Percentiles rank a stretch among this genome's conserved stretches.
phyloP scores from a whole-genome alignment of 768 basidiomycete genomes.

The Chalciporus sphaerocephalus region DNA sequence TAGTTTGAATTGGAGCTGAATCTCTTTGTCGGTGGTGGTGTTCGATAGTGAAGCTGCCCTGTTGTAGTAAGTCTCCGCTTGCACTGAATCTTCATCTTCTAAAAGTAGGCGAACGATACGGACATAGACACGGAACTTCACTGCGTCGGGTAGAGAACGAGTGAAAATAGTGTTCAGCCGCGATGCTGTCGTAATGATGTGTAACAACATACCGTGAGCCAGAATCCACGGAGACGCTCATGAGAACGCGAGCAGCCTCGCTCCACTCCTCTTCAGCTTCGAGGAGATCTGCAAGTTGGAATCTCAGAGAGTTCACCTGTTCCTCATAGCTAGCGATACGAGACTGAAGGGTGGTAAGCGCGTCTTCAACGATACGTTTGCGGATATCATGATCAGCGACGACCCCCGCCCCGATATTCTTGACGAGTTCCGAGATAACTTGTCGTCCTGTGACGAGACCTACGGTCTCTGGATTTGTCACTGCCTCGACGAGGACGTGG shows the following conservation, averaged over 20 bases:
- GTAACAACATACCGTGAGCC: conserved; percentile 62
- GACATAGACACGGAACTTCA: conserved; percentile 87
- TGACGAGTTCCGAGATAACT: conserved; percentile 81
- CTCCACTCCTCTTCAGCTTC: conserved; percentile 92
- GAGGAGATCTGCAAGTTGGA: conserved; percentile 86
- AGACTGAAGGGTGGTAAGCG: conserved; percentile 65
- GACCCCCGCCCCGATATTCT: conserved; percentile 52
- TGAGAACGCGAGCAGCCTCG: conserved; percentile 86
- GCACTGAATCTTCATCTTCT: conserved; percentile 94
- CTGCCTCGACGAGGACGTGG: conserved; percentile 70
- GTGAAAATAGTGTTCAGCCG: neutral
- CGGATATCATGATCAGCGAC: conserved; percentile 53
- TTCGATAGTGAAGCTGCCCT: conserved; percentile 89
- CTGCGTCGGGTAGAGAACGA: conserved; percentile 69
- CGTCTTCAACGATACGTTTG: conserved; percentile 73
- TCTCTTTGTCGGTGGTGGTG: conserved; percentile 72
- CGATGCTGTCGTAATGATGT: neutral
- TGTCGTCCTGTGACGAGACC: conserved; percentile 87
- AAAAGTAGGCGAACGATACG: conserved; percentile 91
- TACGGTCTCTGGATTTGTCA: conserved; percentile 75
- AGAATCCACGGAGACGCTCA: conserved; percentile 88
- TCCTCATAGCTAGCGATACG: conserved; percentile 91
- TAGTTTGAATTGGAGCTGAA: conserved; percentile 80
- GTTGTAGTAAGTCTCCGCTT: conserved; percentile 98
- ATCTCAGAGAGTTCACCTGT: conserved; percentile 80